Conservation (phyloP, 495 filamentous ascomycete species). For the Parathielavia hyrcaniae region DNA sequence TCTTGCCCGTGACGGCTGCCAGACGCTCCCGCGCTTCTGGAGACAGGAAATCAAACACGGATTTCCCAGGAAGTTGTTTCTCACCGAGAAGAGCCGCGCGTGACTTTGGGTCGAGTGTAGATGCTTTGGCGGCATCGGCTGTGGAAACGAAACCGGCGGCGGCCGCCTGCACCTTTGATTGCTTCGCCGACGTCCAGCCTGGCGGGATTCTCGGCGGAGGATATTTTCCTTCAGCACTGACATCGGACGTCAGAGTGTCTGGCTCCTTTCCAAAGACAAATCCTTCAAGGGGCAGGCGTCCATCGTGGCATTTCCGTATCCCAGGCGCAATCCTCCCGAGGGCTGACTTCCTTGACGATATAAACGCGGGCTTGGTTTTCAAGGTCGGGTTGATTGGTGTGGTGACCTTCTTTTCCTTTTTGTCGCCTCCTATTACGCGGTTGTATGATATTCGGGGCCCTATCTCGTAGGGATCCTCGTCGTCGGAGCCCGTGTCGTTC, state of each 20-base stretch:
- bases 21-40: conserved; percentile 72
- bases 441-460: conserved; percentile 92
- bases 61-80: conserved; percentile 77
- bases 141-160: conserved; percentile 56
- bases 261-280: conserved; percentile 62
- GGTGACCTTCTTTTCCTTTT: conserved; percentile 67
- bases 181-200: conserved; percentile 68
- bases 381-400: conserved; percentile 57
- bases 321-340: conserved; percentile 51
- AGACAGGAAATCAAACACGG: conserved; percentile 90
- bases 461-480: conserved; percentile 90
- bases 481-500: conserved; percentile 95
- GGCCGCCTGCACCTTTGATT: conserved; percentile 33
- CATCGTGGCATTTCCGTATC: conserved; percentile 80
- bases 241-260: conserved; percentile 48
- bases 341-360: conserved; percentile 61
- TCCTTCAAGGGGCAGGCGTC: conserved; percentile 75
- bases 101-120: conserved; percentile 68
- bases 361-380: conserved; percentile 64
- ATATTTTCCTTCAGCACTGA: conserved; percentile 57
- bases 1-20: conserved; percentile 65
- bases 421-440: conserved; percentile 72
- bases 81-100: conserved; percentile 81
- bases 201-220: conserved; percentile 67
- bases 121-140: conserved; percentile 66